Base-by-base conservation (phyloP, 1,284 basidiomycete genomes). In the Malassezia obtusa region DNA sequence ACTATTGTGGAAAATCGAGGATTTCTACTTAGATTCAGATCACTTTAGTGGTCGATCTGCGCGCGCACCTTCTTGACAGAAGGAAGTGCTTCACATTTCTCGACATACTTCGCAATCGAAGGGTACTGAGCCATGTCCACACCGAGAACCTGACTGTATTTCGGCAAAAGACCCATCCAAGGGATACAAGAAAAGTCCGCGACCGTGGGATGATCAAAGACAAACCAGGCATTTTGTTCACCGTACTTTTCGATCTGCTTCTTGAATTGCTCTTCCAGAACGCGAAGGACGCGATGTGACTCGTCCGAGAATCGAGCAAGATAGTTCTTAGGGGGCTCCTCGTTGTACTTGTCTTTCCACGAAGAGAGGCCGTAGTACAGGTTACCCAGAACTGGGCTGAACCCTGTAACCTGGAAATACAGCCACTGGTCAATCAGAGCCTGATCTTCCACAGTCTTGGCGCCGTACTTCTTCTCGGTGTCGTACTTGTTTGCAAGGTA, bases 401-500 rank as follows among this genome's bases (percentile, higher is more conserved):
- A 49, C 0, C 65, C 67, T 8, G 49, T 49, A 17, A 64, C 51
- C 48, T 71, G 68, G 44, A 57, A 53, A 6, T 59, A 60, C 21
- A 69, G 57, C 62, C 61, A 71, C 45, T 68, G 62, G 33, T 50
- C 59, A 0, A 59, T 52, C 11, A 65, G 49, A 8, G 59, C 57
- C 8, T 55, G 25, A 45, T 67, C 61, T 47, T 65, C 60, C 2
- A 50, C 25, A 0, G 52, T 59, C 51, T 61, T 65, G 28, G 65
- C 65, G 3, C 47, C 41, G 49, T 51, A 65, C 21, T 49, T 41
- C 33, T 63, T 50, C 10, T 48, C 52, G 45, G 62, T 55, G 51
- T 69, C 68, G 40, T 71, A 64, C 50, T 62, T 62, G 37, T 62
- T 57, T 14, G 49, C 56, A 4, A 71, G 57, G 49, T 68, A 71